Conservation (phyloP, 2,329 filamentous ascomycete genomes). For the Rutstroemia sp. region DNA sequence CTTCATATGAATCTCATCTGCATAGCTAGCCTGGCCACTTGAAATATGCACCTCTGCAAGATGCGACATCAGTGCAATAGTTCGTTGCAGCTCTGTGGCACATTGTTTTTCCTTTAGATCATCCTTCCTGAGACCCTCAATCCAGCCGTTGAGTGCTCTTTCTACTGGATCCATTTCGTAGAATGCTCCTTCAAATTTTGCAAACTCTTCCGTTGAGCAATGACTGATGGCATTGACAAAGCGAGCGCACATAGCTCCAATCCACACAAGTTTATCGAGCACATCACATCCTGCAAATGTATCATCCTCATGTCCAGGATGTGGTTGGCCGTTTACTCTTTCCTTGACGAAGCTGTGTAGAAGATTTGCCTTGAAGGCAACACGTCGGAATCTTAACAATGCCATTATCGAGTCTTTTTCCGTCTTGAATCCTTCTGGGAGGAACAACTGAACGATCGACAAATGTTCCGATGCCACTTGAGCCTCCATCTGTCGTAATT, state of each 20-base stretch:
- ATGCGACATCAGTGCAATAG: conserved; percentile 81
- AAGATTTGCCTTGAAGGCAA: conserved; percentile 80
- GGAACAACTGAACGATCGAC: conserved; percentile 78
- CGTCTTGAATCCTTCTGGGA: conserved; percentile 74
- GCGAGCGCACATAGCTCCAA: conserved; percentile 74
- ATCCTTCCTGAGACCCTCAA: conserved; percentile 75
- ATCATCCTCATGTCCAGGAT: conserved; percentile 68
- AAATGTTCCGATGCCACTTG: conserved; percentile 85
- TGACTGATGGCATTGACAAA: conserved; percentile 75
- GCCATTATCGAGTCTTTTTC: conserved; percentile 85
- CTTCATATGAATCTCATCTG: conserved; percentile 73
- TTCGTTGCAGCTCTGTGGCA: conserved; percentile 72
- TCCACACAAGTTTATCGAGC: conserved; percentile 78
- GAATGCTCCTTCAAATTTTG: conserved; percentile 68
- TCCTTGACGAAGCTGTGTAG: conserved; percentile 75
- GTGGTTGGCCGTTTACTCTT: conserved; percentile 58
- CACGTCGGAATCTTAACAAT: conserved; percentile 77
- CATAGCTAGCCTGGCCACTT: conserved; percentile 62
- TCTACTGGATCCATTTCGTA: conserved; percentile 91
- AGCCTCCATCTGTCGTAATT: conserved; percentile 78
- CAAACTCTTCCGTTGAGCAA: conserved; percentile 73
- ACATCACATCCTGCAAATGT: conserved; percentile 74
- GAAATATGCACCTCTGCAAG: conserved; percentile 74
- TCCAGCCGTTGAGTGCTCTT: conserved; percentile 78
- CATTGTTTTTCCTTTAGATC: conserved; percentile 82